Base-by-base conservation (phyloP, 306 rosid genomes). In the Gillenia trifoliata region DNA sequence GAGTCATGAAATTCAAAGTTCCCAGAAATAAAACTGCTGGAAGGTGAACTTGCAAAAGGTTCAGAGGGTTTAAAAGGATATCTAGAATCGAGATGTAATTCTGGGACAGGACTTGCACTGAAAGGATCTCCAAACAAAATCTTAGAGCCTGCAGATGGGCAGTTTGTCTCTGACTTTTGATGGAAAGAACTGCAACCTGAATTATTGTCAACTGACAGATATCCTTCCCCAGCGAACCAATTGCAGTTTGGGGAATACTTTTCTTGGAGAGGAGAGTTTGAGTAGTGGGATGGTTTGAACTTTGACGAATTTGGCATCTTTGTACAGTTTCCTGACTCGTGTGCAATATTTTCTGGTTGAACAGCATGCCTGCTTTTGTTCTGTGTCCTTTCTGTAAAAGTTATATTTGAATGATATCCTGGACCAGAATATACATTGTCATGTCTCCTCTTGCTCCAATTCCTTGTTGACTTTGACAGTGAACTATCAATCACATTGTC, bases 141-240 rank as follows among this genome's bases (percentile, higher is more conserved):
- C 45, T 83, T 85, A 52, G 90, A 70, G 62, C 77, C 82, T 30
- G 77, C 64, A 78, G 75, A 62, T n/a, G 83, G 71, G 79, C 78
- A 73, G 30, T 85, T 79, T 76, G 68, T 70, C 71, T 78, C 93
- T 65, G 85, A 78, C 41, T 81, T 82, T 77, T 65, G 86, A 68
- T 73, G 71, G 70, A 79, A 75, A 80, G 88, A 65, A 79, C 79
- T 75, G 54, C 81, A 75, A 60, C 79, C 80, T 45, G 86, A 80
- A 72, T 80, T 70, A 54, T 56, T 78, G 77, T 85, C 77, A 75
- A 30, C 81, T 25, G 88, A 47, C 74, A 81, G 79, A 76, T 71
- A 75, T 80, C 76, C 83, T 77, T 88, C 78, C 80, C 80, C 91
- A 72, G 78, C 76, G 49, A 74, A 84, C 89, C 90, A 81, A 66